Evolutionary conservation across 2,329 filamentous ascomycete species (phyloP).

Genomic region (Exophiala phaeomuriformis): DNA sequence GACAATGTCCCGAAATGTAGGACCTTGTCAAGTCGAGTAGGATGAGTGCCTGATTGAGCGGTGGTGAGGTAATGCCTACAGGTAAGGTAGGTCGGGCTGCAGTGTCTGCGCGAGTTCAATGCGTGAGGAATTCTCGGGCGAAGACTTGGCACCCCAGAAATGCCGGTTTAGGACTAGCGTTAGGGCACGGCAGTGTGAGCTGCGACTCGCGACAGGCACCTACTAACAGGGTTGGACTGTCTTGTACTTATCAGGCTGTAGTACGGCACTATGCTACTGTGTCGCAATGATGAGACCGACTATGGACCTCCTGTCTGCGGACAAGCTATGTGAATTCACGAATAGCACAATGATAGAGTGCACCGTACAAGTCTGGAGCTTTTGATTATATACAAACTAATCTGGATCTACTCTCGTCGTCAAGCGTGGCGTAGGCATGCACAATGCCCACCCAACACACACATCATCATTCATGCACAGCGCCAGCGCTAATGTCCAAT

Average conservation of each 20-base stretch:
- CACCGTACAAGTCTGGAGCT: too few species aligned
- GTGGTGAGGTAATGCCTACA: conserved; percentile 3
- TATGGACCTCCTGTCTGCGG: too few species aligned
- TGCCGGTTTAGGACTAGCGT: neutral
- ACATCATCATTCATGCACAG: neutral
- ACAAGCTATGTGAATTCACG: too few species aligned
- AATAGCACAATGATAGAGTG: too few species aligned
- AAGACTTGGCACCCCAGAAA: neutral
- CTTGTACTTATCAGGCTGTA: too few species aligned
- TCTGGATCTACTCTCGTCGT: too few species aligned
- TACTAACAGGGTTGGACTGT: neutral
- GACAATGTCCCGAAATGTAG: conserved; percentile 23
- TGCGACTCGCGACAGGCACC: neutral
- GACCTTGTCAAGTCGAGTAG: conserved; percentile 26
- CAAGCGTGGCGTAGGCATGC: neutral
- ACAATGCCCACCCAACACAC: neutral
- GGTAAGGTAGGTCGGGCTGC: neutral
- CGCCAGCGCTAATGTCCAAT: conserved; percentile 12
- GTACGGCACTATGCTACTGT: too few species aligned
- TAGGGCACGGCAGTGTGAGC: neutral
- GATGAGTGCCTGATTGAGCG: conserved; percentile 16
- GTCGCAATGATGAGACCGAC: too few species aligned
- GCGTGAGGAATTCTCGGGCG: neutral
- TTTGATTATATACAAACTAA: too few species aligned
- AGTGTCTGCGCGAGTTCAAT: neutral